phyloP scores from a whole-genome alignment of 2,329 filamentous ascomycete genomes.

The Fusarium heterosporum region DNA sequence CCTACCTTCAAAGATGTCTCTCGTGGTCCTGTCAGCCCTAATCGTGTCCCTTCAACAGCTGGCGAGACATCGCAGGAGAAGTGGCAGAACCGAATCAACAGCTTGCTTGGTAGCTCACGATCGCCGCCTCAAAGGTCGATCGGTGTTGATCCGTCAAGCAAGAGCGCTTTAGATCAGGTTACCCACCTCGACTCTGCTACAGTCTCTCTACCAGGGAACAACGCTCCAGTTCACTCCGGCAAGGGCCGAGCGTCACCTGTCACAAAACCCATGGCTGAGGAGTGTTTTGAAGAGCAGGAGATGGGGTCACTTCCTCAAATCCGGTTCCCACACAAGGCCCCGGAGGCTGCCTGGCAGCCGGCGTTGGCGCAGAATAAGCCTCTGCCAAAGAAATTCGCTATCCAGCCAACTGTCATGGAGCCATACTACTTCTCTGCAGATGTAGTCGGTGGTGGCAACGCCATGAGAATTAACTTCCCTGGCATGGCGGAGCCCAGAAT shows the following conservation, averaged over 20 bases:
- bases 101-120: slow-evolving; percentile 77
- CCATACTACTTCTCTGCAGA: slow-evolving; percentile 52
- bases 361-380: slow-evolving; percentile 66
- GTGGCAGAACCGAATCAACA: slow-evolving; percentile 90
- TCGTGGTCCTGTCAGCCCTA: slow-evolving; percentile 40
- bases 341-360: slow-evolving; percentile 72
- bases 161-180: slow-evolving; percentile 71
- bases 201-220: slow-evolving; percentile 71
- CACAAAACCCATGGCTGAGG: slow-evolving; percentile 78
- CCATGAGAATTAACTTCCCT: slow-evolving; percentile 57
- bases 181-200: slow-evolving; percentile 66
- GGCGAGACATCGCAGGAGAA: slow-evolving; percentile 57
- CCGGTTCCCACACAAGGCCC: slow-evolving; percentile 71
- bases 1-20: slow-evolving; percentile 49
- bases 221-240: slow-evolving; percentile 43
- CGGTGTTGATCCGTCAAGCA: slow-evolving; percentile 75
- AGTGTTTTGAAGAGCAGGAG: slow-evolving; percentile 84
- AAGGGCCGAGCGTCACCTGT: slow-evolving; percentile 59
- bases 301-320: slow-evolving; percentile 81
- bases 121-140: slow-evolving; percentile 68
- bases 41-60: slow-evolving; percentile 40
- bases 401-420: slow-evolving; percentile 54
- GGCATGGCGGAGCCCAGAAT: slow-evolving; percentile 55
- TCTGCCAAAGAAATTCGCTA: slow-evolving; percentile 63
- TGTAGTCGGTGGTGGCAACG: slow-evolving; percentile 50